phyloP scores from a whole-genome alignment of 148 eudicot species.

The Rhododendron molle region DNA sequence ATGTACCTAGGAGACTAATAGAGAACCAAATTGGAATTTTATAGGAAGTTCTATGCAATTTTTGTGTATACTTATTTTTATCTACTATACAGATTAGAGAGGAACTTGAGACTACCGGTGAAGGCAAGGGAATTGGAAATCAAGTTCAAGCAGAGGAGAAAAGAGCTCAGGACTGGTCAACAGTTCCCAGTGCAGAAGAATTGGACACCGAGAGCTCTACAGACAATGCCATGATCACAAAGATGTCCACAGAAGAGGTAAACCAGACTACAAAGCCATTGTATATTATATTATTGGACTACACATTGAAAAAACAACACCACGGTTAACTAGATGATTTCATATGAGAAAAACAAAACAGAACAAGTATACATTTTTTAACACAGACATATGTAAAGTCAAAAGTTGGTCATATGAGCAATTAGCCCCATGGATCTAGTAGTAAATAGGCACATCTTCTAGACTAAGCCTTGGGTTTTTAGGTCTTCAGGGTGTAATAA shows the following conservation, averaged over 20 bases:
- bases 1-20: not conserved
- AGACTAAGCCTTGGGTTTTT: not conserved
- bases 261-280: not conserved
- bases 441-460: not conserved
- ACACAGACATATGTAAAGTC: not conserved
- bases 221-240: slow-evolving; percentile 3
- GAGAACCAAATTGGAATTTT: not conserved
- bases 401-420: not conserved
- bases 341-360: not conserved
- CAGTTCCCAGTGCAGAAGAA: not conserved
- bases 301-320: no score
- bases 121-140: not conserved
- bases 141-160: not conserved
- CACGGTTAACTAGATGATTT: not conserved
- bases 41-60: not conserved
- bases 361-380: no score
- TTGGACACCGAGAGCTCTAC: not conserved
- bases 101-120: not conserved
- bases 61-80: not conserved
- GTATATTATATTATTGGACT: not conserved
- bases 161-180: not conserved
- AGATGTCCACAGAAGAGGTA: slow-evolving; percentile 8
- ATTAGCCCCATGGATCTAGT: not conserved
- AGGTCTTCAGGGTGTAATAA: not conserved
- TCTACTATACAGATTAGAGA: not conserved